phyloP scores from a whole-genome alignment of 2,329 filamentous ascomycete species.

The Aspergillus pseudotamarii region DNA sequence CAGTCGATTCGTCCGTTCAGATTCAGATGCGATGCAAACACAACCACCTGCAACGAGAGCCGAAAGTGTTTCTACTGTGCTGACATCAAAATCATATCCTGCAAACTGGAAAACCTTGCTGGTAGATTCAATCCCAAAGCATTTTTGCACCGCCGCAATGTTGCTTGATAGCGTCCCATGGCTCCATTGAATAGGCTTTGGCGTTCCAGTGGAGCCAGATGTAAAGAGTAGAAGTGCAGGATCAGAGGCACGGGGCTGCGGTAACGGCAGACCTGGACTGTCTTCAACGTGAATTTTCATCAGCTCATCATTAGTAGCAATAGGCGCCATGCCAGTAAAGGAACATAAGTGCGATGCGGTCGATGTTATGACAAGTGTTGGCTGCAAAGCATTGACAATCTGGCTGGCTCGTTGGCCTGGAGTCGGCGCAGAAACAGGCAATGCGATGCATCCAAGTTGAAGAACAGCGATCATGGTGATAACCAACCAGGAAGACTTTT shows the following conservation, averaged over 20 bases:
- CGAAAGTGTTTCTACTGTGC: not conserved
- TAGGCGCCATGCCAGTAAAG: not conserved
- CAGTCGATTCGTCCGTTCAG: not conserved
- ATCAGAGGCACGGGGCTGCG: not conserved
- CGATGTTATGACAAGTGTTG: not conserved
- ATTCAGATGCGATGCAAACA: not conserved
- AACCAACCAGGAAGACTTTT: constrained; percentile 12
- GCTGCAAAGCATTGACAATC: not conserved
- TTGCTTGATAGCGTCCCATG: not conserved
- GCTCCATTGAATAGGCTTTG: not conserved
- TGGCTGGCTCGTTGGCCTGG: not conserved
- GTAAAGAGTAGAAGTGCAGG: not conserved
- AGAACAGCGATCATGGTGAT: constrained; percentile 13
- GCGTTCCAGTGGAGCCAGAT: not conserved
- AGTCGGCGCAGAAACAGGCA: not conserved
- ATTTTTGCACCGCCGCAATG: not conserved
- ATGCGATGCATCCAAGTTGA: not conserved
- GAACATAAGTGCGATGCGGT: not conserved
- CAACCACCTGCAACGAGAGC: not conserved
- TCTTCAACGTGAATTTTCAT: not conserved
- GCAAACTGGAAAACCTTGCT: not conserved
- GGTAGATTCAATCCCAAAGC: not conserved
- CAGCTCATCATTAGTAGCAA: not conserved
- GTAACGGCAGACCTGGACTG: not conserved
- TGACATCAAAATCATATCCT: not conserved